These are phyloP conservation scores for Annulohypoxylon nitens DNA, from an alignment of 495 filamentous ascomycete genomes.

Conservation along the genomic window DNA sequence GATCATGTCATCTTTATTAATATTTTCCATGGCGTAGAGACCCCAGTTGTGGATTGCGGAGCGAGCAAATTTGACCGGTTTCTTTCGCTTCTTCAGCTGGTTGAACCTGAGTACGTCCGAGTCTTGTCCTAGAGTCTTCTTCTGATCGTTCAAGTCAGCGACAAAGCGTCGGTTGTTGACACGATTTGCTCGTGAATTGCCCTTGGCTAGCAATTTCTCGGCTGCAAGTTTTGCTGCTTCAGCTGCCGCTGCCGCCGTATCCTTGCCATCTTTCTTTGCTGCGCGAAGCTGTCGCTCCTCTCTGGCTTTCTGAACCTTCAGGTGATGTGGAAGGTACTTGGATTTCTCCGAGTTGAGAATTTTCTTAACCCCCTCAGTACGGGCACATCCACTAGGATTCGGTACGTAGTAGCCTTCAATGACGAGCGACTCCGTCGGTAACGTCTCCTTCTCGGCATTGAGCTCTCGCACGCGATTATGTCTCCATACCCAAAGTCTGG, in stretches of 20 bases:
- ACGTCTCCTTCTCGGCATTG: constrained; percentile 65
- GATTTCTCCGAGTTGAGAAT: constrained; percentile 97
- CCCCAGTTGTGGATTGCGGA: constrained; percentile 99
- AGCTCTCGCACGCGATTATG: constrained; percentile 90
- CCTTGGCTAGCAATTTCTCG: constrained; percentile 81
- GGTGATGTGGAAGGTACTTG: constrained; percentile 96
- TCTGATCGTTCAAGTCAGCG: constrained; percentile 93
- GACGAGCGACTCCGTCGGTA: constrained; percentile 58
- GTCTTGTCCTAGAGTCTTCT: constrained; percentile 85
- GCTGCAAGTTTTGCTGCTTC: constrained; percentile 81
- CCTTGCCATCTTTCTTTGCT: constrained; percentile 73
- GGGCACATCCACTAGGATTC: constrained; percentile 84
- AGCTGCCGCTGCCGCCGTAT: constrained; percentile 71
- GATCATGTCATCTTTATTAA: constrained; percentile 98
- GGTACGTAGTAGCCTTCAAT: constrained; percentile 94
- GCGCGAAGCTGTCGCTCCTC: constrained; percentile 88
- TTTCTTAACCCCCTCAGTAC: constrained; percentile 93
- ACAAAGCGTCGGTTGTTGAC: constrained; percentile 95
- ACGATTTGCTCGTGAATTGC: constrained; percentile 86
- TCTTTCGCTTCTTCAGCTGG: constrained; percentile 99
- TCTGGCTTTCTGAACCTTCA: constrained; percentile 90
- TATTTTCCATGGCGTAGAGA: constrained; percentile 96
- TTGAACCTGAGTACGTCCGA: constrained; percentile 96
- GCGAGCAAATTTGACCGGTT: constrained; percentile 96
- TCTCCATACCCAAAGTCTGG: constrained; percentile 87